Percentiles rank a stretch among this genome's conserved stretches.
phyloP scores from a whole-genome alignment of 805 yeast genomes.

The Yamadazyma scolyti region DNA sequence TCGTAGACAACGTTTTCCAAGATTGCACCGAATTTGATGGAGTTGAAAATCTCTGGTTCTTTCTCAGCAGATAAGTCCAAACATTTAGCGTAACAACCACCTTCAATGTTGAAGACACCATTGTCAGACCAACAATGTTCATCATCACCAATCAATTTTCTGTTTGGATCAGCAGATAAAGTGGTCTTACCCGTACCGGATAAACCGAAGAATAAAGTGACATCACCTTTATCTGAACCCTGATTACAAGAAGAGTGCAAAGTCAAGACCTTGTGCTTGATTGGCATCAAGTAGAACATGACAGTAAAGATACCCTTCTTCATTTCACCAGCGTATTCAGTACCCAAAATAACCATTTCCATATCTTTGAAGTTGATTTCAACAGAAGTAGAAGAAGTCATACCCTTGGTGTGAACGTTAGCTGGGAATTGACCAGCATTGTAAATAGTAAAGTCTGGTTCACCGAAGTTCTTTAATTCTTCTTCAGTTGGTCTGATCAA shows the following conservation, averaged over 20 bases:
- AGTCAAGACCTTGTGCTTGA: conserved; percentile 84
- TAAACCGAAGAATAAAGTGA: conserved; percentile 91
- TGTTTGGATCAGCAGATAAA: conserved; percentile 90
- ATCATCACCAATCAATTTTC: conserved; percentile 94
- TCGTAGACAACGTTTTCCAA: conserved; percentile 91
- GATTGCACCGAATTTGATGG: conserved; percentile 91
- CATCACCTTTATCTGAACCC: conserved; percentile 77
- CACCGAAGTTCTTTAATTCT: conserved; percentile 86
- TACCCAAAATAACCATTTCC: conserved; percentile 99
- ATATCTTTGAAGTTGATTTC: conserved; percentile 94
- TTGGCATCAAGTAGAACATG: conserved; percentile 98
- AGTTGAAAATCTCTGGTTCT: conserved; percentile 97
- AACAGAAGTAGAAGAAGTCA: conserved; percentile 94
- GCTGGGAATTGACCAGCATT: conserved; percentile 99
- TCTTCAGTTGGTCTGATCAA: conserved; percentile 90
- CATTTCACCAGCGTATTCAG: conserved; percentile 99
- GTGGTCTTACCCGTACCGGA: conserved; percentile 99
- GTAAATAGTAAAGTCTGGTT: conserved; percentile 97
- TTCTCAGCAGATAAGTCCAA: conserved; percentile 82
- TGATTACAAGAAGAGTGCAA: conserved; percentile 94
- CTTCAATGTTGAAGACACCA: conserved; percentile 98
- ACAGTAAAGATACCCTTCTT: conserved; percentile 98
- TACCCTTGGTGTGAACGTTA: conserved; percentile 90
- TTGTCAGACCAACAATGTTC: conserved; percentile 99
- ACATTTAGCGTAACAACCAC: conserved; percentile 99